Evolutionary conservation across 1,139 yeast genomes (phyloP), one percentile per base, ranked within the genome.

Genomic region (Suhomyces bokatorum): DNA sequence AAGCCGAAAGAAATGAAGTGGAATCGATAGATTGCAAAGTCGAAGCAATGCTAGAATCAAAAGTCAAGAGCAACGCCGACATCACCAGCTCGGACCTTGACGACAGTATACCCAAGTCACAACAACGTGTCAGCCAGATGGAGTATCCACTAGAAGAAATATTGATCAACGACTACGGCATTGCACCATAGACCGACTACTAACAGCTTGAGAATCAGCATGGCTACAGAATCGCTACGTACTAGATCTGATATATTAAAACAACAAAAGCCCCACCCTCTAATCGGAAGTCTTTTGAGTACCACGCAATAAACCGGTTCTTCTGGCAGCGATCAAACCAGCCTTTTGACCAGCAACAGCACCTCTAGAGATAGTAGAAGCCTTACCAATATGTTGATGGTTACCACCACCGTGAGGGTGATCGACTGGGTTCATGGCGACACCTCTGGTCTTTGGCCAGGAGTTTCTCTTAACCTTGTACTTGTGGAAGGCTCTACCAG

Each of bases 321-420:
- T 90, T 89, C 99, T 91, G 76, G 99, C 99, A 70, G 99, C 99
- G 75, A 95, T 95, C 75, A 93, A 91, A 93, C 99, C 99, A 76
- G 96, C 97, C 95, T 93, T 93, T 84, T 93, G 99, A 90, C 99
- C 99, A 70, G 99, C 81, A 75, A 93, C 99, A 67, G 99, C 98
- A 78, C 96, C 96, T 87, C 99, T 90, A 66, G 97, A 86, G 70
- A 93, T 93, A 72, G 99, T 93, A 69, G 99, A 93, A 73, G 99
- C 99, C 87, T 93, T 93, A 91, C 99, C 98, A 85, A 93, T 93
- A 78, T 93, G 99, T 85, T 93, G 99, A 81, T 93, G 99, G 97
- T 93, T 93, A 93, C 99, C 99, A 91, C 99, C 99, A 87, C 99
- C 99, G 78, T 91, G n/a, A n/a, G n/a, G n/a, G n/a, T n/a, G n/a